phyloP scores from a whole-genome alignment of 148 eudicot genomes.

The Fagopyrum esculentum region DNA sequence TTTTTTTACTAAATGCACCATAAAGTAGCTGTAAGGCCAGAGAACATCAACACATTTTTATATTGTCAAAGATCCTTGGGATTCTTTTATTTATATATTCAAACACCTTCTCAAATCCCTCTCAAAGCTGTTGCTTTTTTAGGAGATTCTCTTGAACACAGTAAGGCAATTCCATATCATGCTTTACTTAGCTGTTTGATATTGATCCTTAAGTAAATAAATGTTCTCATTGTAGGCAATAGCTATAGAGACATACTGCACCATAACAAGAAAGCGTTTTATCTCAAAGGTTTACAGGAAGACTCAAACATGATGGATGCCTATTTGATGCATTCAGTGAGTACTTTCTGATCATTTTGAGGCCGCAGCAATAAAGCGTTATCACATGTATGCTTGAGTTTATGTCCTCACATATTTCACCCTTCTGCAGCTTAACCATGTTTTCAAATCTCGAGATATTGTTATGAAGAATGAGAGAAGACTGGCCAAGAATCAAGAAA shows the following conservation, averaged over 20 bases:
- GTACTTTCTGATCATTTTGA: conserved; percentile 19
- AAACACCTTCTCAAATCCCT: neutral
- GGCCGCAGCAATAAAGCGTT: neutral
- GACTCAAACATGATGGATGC: conserved; percentile 84
- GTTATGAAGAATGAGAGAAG: conserved; percentile 66
- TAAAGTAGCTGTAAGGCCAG: neutral
- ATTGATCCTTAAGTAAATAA: neutral
- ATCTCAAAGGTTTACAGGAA: conserved; percentile 71
- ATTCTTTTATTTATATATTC: neutral
- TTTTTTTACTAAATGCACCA: neutral
- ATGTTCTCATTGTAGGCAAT: conserved; percentile 39
- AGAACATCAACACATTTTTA: neutral
- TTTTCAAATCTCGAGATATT: conserved; percentile 59
- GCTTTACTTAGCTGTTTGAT: neutral
- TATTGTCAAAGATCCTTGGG: neutral
- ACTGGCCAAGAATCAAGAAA: conserved; percentile 46
- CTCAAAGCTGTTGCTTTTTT: neutral
- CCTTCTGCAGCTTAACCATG: conserved; percentile 74
- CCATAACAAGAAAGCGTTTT: conserved; percentile 83
- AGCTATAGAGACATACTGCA: conserved; percentile 87
- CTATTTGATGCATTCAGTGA: conserved; percentile 77
- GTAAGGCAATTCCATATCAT: neutral
- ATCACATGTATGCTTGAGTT: neutral
- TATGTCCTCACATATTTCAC: neutral
- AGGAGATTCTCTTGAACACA: neutral